phyloP scores from a whole-genome alignment of 129 eudicot species.

The Escallonia rubra region DNA sequence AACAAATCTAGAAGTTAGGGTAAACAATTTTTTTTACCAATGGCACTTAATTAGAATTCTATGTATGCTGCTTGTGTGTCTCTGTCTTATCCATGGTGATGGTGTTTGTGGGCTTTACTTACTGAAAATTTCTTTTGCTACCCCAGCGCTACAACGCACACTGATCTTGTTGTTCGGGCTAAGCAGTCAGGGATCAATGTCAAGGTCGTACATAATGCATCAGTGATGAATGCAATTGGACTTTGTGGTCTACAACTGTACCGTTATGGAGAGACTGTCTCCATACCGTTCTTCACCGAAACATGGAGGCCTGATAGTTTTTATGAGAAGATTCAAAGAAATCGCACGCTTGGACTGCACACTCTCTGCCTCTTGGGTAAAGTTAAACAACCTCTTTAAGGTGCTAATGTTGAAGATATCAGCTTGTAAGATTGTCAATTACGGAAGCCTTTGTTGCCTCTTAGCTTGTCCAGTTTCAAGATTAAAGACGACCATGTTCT shows the following conservation, averaged over 20 bases:
- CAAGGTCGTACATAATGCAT: slow-evolving; percentile 86
- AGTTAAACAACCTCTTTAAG: neutral
- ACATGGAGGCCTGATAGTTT: slow-evolving; percentile 98
- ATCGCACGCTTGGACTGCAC: slow-evolving; percentile 73
- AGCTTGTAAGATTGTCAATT: neutral
- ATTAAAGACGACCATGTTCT: neutral
- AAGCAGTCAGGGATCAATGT: slow-evolving; percentile 74
- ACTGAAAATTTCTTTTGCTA: neutral
- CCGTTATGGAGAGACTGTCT: slow-evolving; percentile 95
- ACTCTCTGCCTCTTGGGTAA: slow-evolving; percentile 90
- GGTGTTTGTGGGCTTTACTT: neutral
- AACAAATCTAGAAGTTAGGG: too few relatives aligned
- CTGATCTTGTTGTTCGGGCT: slow-evolving; percentile 95
- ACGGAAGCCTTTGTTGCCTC: neutral
- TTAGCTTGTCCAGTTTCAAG: neutral
- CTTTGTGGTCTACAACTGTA: slow-evolving; percentile 95
- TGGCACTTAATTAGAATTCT: too few relatives aligned
- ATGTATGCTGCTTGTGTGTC: neutral
- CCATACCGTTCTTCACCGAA: slow-evolving; percentile 90
- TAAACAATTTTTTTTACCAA: too few relatives aligned
- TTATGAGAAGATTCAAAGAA: slow-evolving; percentile 80
- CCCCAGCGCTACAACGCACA: slow-evolving; percentile 85
- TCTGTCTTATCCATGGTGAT: neutral
- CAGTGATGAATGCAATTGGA: slow-evolving; percentile 97
- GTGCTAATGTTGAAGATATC: neutral